phyloP scores from a whole-genome alignment of 257 asterid species.

The Orobanche coerulescens region DNA sequence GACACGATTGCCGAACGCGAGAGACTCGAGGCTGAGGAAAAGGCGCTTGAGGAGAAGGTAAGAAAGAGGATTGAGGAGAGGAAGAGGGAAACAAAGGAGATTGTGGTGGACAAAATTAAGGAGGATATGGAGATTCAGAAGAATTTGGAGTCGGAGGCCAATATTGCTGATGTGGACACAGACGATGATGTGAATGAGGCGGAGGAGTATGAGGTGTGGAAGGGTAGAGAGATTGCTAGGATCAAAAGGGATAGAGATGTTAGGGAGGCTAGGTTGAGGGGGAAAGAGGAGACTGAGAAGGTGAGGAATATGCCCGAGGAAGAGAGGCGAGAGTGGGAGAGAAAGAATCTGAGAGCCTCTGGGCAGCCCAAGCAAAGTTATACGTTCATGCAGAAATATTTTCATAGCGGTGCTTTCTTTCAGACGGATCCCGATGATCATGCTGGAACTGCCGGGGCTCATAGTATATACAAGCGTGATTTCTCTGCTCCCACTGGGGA shows the following conservation, averaged over 20 bases:
- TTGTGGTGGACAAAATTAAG: conserved; percentile 76
- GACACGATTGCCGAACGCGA: conserved; percentile 89
- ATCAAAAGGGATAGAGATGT: conserved; percentile 93
- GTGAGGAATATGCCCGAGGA: conserved; percentile 95
- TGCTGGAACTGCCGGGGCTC: conserved; percentile 64
- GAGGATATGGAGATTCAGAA: conserved; percentile 79
- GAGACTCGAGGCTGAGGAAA: conserved; percentile 83
- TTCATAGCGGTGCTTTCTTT: conserved; percentile 94
- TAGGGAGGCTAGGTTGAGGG: conserved; percentile 71
- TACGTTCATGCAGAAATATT: conserved; percentile 96
- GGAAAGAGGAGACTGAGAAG: conserved; percentile 87
- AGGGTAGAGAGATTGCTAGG: conserved; percentile 86
- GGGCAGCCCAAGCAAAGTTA: conserved; percentile 49
- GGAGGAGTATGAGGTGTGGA: conserved; percentile 96
- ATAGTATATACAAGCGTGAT: conserved; percentile 49
- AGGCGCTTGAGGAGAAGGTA: conserved; percentile 63
- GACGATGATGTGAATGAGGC: conserved; percentile 89
- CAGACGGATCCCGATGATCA: conserved; percentile 61
- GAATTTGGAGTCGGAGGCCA: conserved; percentile 61
- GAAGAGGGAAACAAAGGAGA: conserved; percentile 65
- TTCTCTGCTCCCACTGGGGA: conserved; percentile 95
- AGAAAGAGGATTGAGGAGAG: conserved; percentile 72
- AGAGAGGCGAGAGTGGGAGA: conserved; percentile 95
- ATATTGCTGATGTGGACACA: conserved; percentile 83
- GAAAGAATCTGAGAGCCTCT: conserved; percentile 73